Evolutionary conservation across 2,329 filamentous ascomycete species (phyloP), one percentile per base, ranked within the genome.

Genomic region (Akanthomyces uredinophilus): DNA sequence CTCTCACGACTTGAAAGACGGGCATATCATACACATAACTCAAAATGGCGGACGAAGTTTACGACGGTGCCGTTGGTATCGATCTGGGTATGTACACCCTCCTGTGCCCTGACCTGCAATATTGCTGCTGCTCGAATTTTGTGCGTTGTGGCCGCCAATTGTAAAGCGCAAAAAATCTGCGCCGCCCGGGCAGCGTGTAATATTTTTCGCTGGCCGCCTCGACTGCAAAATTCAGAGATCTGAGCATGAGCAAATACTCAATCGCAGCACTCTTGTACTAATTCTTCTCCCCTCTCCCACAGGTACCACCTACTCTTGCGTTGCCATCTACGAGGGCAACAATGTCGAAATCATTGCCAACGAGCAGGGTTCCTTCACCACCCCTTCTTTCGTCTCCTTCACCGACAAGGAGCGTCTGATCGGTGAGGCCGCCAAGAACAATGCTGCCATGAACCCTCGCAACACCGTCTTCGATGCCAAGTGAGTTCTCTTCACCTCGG

Each of bases 261-360:
- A 37, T 53, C 3, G 8, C 22, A 22, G n/a, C 5, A 41, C 4
- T 27, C 14, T 35, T 8, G 20, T 55, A 41, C 43, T 61, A 41
- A 61, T n/a, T 69, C 14, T 22, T 22, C 35, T 50, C 8, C 35
- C 53, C 51, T n/a, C 44, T 56, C 65, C 37, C 64, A 68, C 72
- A 97, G 94, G 95, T 81, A 99, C 95, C 73, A 99, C 95, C 81
- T 99, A 99, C 88, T 98, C 95, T 76, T 99, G 95, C 82, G 95
- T 98, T 83, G 95, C 95, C 82, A 96, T 90, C 81, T 99, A 98
- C 83, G 95, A 98, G 83, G 95, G 95, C 79, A 94, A 87, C 85
- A 97, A 96, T 88, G 94, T 98, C 79, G 95, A 99, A 81, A 99
- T 99, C 86, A 97, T 98, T 80, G 94, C 94, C 89, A 98, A 98